These are phyloP conservation scores for Eustoma russellianum DNA, from an alignment of 257 asterid genomes.

Conservation along the genomic window DNA sequence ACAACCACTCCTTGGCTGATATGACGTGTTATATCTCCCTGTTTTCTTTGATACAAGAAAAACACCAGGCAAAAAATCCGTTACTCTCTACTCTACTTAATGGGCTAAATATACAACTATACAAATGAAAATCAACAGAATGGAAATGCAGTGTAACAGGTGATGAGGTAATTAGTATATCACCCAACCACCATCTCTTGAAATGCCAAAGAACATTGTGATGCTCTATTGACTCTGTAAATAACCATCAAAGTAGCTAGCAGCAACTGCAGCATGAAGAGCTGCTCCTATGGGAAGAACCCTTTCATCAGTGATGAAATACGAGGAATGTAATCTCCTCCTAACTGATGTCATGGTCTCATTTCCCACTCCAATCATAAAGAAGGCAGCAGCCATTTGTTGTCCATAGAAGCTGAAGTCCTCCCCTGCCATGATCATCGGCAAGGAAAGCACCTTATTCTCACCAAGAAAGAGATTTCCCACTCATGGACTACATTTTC, in stretches of 20 bases:
- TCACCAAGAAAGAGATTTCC: constrained; percentile 58
- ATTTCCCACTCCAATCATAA: constrained; percentile 39
- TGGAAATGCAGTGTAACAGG: too few species aligned
- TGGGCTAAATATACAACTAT: too few species aligned
- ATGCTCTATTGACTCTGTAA: constrained; percentile 11
- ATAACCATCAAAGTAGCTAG: constrained; percentile 42
- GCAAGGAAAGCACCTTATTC: constrained; percentile 20
- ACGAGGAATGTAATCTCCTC: constrained; percentile 55
- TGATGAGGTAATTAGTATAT: too few species aligned
- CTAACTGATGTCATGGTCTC: constrained; percentile 24
- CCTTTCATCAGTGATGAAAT: constrained; percentile 49
- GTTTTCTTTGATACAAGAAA: too few species aligned
- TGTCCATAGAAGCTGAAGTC: constrained; percentile 79
- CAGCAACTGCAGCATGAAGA: constrained; percentile 75
- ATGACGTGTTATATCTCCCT: too few species aligned
- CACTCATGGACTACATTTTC: constrained; percentile 52
- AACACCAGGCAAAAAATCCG: too few species aligned
- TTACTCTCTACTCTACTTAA: too few species aligned
- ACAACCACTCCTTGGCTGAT: too few species aligned
- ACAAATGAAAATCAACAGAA: too few species aligned
- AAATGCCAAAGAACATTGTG: background rate
- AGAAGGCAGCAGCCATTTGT: constrained; percentile 55
- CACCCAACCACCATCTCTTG: background rate
- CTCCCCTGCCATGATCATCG: constrained; percentile 60
- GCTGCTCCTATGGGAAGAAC: constrained; percentile 79